phyloP scores from a whole-genome alignment of 2,329 filamentous ascomycete species.

The Fonsecaea nubica region DNA sequence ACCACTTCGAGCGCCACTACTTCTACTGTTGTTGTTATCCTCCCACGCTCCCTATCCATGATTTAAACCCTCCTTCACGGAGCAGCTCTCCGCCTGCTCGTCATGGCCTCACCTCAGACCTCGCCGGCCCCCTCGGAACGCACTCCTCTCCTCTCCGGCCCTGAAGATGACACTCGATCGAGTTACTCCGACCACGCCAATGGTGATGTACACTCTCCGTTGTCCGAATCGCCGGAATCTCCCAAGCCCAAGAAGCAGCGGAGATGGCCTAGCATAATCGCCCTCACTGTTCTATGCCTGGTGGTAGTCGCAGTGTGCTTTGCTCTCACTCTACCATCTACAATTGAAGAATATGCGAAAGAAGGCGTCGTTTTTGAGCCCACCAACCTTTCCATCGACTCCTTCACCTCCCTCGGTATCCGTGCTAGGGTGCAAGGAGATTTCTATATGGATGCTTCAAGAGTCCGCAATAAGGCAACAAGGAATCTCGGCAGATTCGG shows the following conservation, averaged over 20 bases:
- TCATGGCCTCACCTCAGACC: slow-evolving; percentile 38
- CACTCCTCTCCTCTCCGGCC: slow-evolving; percentile 50
- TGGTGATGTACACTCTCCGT: slow-evolving; percentile 35
- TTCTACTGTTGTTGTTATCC: neutral
- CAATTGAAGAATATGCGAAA: slow-evolving; percentile 84
- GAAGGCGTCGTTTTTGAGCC: slow-evolving; percentile 82
- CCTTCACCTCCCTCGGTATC: slow-evolving; percentile 79
- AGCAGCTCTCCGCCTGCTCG: slow-evolving; percentile 25
- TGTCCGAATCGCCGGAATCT: slow-evolving; percentile 36
- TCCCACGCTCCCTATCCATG: slow-evolving; percentile 7
- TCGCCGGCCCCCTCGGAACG: slow-evolving; percentile 51
- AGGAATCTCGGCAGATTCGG: slow-evolving; percentile 77
- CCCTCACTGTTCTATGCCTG: slow-evolving; percentile 70
- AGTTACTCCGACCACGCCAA: slow-evolving; percentile 38
- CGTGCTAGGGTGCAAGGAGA: slow-evolving; percentile 80
- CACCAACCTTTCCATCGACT: slow-evolving; percentile 82
- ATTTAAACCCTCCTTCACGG: neutral
- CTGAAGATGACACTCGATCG: slow-evolving; percentile 45
- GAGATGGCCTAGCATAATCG: slow-evolving; percentile 80
- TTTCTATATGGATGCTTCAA: slow-evolving; percentile 78
- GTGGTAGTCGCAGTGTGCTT: slow-evolving; percentile 72
- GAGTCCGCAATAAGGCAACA: slow-evolving; percentile 73
- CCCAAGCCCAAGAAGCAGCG: slow-evolving; percentile 44
- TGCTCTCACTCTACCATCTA: slow-evolving; percentile 80
- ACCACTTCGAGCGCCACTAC: slow-evolving; percentile 1